Percentiles rank a stretch among this genome's conserved stretches.
These are phyloP conservation scores for Populus hybrid DNA, from an alignment of 441 rosid genomes.

Conservation along the genomic window DNA sequence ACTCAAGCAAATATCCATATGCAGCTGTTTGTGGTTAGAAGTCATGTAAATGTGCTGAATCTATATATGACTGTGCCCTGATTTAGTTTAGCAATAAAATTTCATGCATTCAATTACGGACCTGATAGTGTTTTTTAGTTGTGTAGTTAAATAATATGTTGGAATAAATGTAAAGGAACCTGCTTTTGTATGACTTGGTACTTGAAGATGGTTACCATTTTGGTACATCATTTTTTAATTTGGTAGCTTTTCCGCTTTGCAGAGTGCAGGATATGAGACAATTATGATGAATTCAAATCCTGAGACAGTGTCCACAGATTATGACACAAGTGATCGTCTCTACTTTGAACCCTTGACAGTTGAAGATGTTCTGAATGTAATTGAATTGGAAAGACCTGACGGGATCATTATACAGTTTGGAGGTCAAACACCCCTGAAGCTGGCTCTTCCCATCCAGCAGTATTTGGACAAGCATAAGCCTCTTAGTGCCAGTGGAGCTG, in stretches of 20 bases:
- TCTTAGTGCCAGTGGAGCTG: slow-evolving; percentile 62
- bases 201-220: not conserved
- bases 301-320: slow-evolving; percentile 92
- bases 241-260: slow-evolving; percentile 21
- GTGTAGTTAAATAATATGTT: not conserved
- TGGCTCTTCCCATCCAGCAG: slow-evolving; percentile 79
- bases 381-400: slow-evolving; percentile 87
- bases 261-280: slow-evolving; percentile 96
- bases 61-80: not conserved
- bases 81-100: not conserved
- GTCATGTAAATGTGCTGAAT: not conserved
- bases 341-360: slow-evolving; percentile 90
- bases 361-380: slow-evolving; percentile 86
- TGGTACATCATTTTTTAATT: not conserved
- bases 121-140: not conserved
- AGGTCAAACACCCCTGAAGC: slow-evolving; percentile 95
- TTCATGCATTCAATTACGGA: not conserved
- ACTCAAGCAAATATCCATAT: not conserved
- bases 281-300: slow-evolving; percentile 99
- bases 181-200: not conserved
- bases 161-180: not conserved
- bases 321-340: slow-evolving; percentile 94
- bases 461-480: slow-evolving; percentile 73
- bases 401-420: slow-evolving; percentile 96
- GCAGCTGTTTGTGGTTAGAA: not conserved